Conservation (phyloP, 2,329 filamentous ascomycete species). For the Trichoderma sp. region DNA sequence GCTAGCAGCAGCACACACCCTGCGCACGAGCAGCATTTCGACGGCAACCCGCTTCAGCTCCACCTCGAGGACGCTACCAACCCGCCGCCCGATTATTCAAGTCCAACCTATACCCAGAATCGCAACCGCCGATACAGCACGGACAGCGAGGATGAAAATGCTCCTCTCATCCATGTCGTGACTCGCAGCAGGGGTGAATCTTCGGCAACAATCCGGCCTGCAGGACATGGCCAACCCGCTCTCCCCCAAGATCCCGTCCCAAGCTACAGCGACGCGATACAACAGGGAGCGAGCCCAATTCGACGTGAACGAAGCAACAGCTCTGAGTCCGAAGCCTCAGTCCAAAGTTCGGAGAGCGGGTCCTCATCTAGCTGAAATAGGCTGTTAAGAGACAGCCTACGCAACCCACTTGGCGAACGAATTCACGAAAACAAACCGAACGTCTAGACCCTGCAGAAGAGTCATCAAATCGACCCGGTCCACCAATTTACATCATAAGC, state of each 20-base stretch:
- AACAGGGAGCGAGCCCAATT: slow-evolving; percentile 41
- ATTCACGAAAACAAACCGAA: slow-evolving; percentile 4
- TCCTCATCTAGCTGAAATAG: slow-evolving; percentile 7
- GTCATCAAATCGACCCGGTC: neutral
- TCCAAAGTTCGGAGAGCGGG: slow-evolving; percentile 7
- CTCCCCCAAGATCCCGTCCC: slow-evolving; percentile 58
- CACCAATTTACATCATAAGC: slow-evolving; percentile 5
- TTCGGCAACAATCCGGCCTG: slow-evolving; percentile 37
- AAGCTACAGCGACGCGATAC: slow-evolving; percentile 74
- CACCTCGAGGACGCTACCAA: slow-evolving; percentile 55
- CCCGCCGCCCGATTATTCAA: slow-evolving; percentile 70
- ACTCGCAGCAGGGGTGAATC: slow-evolving; percentile 52
- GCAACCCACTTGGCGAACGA: neutral
- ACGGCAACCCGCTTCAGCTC: slow-evolving; percentile 39
- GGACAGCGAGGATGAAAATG: slow-evolving; percentile 53
- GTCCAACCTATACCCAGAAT: slow-evolving; percentile 54
- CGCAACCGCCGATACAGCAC: slow-evolving; percentile 56
- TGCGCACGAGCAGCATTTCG: slow-evolving; percentile 28
- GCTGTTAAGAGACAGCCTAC: neutral
- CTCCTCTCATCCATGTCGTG: slow-evolving; percentile 50
- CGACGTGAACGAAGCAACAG: slow-evolving; percentile 26
- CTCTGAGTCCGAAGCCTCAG: slow-evolving; percentile 24
- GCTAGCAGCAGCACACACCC: slow-evolving; percentile 32
- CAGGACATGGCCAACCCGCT: slow-evolving; percentile 23
- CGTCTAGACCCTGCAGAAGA: neutral